Conservation (phyloP, 257 asterid genomes). For the Verbascum thapsus region DNA sequence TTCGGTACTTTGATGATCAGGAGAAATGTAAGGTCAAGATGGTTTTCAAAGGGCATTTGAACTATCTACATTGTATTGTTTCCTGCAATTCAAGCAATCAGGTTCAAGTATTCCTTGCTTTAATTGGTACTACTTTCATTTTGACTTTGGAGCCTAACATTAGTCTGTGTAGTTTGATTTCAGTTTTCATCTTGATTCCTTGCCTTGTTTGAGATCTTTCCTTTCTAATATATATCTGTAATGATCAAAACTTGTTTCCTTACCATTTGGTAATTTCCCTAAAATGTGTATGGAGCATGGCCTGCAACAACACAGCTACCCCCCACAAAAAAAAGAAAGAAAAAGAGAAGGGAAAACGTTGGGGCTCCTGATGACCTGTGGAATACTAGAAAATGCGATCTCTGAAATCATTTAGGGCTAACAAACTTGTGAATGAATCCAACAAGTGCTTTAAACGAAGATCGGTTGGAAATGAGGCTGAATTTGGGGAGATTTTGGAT, state of each 20-base stretch:
- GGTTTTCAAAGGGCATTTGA: constrained; percentile 82
- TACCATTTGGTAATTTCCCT: neutral
- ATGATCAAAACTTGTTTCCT: constrained; percentile 15
- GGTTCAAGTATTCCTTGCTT: constrained; percentile 44
- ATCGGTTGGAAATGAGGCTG: constrained; percentile 12
- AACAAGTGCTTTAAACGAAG: constrained; percentile 15
- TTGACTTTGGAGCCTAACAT: constrained; percentile 12
- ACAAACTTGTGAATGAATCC: constrained; percentile 11
- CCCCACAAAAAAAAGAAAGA: neutral
- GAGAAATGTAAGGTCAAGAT: constrained; percentile 71
- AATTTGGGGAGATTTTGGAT: constrained; percentile 6
- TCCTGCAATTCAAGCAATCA: constrained; percentile 71
- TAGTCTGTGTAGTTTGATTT: constrained; percentile 6
- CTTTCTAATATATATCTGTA: neutral
- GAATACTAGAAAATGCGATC: constrained; percentile 1
- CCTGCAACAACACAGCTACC: neutral
- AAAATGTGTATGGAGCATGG: neutral
- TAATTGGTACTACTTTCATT: neutral
- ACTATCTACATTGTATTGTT: constrained; percentile 75
- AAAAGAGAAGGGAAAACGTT: neutral
- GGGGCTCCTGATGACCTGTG: neutral
- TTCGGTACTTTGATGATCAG: constrained; percentile 40
- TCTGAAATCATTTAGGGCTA: constrained; percentile 3
- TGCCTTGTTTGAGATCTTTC: neutral
- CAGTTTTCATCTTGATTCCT: neutral